These are phyloP conservation scores for Populus hybrid DNA, from an alignment of 441 rosid species.

Conservation along the genomic window DNA sequence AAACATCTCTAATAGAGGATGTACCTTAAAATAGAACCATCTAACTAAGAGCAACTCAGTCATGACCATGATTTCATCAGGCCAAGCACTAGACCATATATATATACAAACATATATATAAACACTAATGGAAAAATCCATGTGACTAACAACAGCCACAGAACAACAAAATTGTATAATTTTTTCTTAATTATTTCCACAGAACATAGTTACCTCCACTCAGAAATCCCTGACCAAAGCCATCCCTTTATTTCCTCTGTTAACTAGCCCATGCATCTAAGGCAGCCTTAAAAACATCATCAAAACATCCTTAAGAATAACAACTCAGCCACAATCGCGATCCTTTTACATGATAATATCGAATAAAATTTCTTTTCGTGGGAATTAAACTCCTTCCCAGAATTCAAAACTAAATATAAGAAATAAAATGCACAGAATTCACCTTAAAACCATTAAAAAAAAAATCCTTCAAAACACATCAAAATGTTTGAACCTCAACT, in stretches of 20 bases:
- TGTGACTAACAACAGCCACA: neutral
- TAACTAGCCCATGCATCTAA: no score
- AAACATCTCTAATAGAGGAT: neutral
- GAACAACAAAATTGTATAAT: neutral
- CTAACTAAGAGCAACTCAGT: neutral
- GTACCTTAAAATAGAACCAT: neutral
- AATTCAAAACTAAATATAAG: neutral
- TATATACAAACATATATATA: no score
- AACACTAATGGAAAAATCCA: neutral
- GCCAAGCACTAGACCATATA: neutral
- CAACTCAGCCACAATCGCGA: neutral
- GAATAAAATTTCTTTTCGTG: neutral
- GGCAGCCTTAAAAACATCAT: neutral
- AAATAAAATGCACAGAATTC: neutral
- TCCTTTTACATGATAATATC: neutral
- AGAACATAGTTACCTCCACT: neutral
- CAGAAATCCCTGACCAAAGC: neutral
- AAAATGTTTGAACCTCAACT: neutral
- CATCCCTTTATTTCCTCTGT: neutral
- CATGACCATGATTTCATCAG: neutral
- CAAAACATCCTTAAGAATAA: neutral
- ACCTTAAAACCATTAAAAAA: neutral
- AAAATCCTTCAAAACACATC: neutral
- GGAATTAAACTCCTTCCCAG: neutral
- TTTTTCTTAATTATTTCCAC: neutral